Evolutionary conservation across 768 basidiomycete species (phyloP), one percentile per base, ranked within the genome.

Genomic region (Gymnopilus dilepis): DNA sequence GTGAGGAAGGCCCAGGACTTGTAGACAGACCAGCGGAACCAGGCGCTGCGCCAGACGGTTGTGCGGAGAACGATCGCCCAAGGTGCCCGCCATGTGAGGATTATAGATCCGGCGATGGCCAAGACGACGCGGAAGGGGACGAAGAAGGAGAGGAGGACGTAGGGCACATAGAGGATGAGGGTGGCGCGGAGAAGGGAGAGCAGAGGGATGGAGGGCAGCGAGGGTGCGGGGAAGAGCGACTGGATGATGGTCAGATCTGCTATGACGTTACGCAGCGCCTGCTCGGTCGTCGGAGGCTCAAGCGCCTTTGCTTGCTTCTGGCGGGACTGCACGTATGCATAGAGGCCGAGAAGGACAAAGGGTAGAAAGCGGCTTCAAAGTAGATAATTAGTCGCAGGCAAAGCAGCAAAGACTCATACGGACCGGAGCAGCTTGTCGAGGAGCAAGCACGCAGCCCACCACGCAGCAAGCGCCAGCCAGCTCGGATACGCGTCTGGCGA

Each of bases 391-490:
- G 26, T 2, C 52, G 48, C 26, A 64, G 2, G 40, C 11, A 58
- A n/a, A 40, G 19, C 51, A 30, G 21, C 60, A 51, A n/a, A 62
- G 60, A 41, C 38, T 56, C 64, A 34, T 63, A 59, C 65, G 31
- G 40, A 70, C 71, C 67, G 68, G 65, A 93, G 74, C 9, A 73
- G 74, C 33, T 75, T 73, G 15, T 81, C 79, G 1, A 82, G 74
- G 45, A 89, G 79, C 58, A 95, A 77, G 76, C 91, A 94, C 19
- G 87, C 24, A 0, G 83, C 84, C 91, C 94, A 96, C 92, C 92
- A 95, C 1, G 72, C 70, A 0, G 82, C 89, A 43, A 97, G 76
- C 1, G 83, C 72, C 3, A 95, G 82, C 78, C 82, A 89, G 54
- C 86, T 81, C 55, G 91, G 83, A 67, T 87, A 82, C 81, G 82